Evolutionary conservation across 31 red algal species (phyloP), one percentile per base, ranked within the genome.

Genomic region (Asparagopsis taxiformis): DNA sequence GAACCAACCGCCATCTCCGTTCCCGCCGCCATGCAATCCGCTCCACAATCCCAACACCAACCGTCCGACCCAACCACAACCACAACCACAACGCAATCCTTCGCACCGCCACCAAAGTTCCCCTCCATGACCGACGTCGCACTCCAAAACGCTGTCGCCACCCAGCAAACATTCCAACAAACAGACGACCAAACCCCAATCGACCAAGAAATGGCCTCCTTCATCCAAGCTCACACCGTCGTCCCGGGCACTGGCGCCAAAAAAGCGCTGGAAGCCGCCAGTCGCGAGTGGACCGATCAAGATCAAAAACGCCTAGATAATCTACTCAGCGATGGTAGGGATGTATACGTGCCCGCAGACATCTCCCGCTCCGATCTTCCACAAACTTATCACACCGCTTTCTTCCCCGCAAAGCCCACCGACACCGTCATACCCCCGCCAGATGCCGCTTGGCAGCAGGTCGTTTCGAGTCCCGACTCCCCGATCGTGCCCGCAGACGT

Each of bases 261-360:
- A 31, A 50, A 38, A 28, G 57, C 65, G 37, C 30, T 48, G 17
- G 37, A 72, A 49, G 28, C 55, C 51, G 78, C 66, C 22, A 28
- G 53, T 9, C 48, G 32, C 23, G 43, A 53, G 1, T 83, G 78
- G 78, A 83, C 64, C 37, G 36, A 71, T 28, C 23, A 37, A 29
- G 78, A 83, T 26, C 78, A 83, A 31, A 25, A 65, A 29, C 32
- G 44, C 29, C 57, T 83, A 0, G 78, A 83, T 63, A 30, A 58
- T 20, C 56, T 83, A 0, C 78, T 83, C 52, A 46, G 22, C 35
- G 66, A 83, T 26, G 78, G 78, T 41, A 64, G 25, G 24, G 51
- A 68, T 48, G 66, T 72, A 15, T 83, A 83, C 53, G 78, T 83
- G 0, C 78, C 78, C 26, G 66, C 78, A 7, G 78, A 83, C 43